phyloP scores from a whole-genome alignment of 2,329 filamentous ascomycete genomes.

The Xylaria sp. region DNA sequence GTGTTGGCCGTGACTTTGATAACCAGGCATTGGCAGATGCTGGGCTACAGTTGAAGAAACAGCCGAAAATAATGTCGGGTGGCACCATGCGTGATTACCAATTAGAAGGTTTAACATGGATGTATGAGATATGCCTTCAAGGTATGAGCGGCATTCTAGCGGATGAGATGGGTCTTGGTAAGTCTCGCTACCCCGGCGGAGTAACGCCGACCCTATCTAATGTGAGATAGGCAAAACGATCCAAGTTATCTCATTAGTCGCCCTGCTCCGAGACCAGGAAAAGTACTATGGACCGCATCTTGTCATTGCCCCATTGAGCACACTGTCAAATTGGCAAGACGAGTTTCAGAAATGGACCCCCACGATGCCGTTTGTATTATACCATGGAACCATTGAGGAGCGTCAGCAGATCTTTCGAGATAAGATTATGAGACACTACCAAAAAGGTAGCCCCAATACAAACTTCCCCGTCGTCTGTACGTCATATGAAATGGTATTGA shows the following conservation, averaged over 20 bases:
- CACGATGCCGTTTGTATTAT: conserved; percentile 83
- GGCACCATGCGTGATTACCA: conserved; percentile 95
- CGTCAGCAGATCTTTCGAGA: conserved; percentile 76
- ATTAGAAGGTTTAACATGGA: conserved; percentile 92
- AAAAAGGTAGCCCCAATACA: conserved; percentile 60
- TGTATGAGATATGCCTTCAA: conserved; percentile 80
- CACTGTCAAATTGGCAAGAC: conserved; percentile 92
- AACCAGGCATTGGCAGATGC: conserved; percentile 66
- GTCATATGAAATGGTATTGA: conserved; percentile 94
- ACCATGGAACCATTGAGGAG: conserved; percentile 82
- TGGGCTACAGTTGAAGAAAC: conserved; percentile 78
- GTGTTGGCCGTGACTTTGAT: conserved; percentile 65
- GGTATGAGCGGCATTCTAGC: conserved; percentile 90
- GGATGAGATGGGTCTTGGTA: conserved; percentile 88
- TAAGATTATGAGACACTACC: conserved; percentile 72
- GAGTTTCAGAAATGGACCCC: conserved; percentile 94
- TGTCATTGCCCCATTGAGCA: conserved; percentile 88
- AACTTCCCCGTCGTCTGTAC: conserved; percentile 93
- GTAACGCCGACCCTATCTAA: conserved; percentile 3
- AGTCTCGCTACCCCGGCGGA: conserved; percentile 30
- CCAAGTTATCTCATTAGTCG: conserved; percentile 86
- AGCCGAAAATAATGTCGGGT: conserved; percentile 83
- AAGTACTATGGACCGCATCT: conserved; percentile 84
- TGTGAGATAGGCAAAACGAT: conserved; percentile 75
- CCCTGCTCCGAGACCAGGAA: conserved; percentile 85